Conservation (phyloP, 768 basidiomycete genomes). For the Neoboletus magnificus region DNA sequence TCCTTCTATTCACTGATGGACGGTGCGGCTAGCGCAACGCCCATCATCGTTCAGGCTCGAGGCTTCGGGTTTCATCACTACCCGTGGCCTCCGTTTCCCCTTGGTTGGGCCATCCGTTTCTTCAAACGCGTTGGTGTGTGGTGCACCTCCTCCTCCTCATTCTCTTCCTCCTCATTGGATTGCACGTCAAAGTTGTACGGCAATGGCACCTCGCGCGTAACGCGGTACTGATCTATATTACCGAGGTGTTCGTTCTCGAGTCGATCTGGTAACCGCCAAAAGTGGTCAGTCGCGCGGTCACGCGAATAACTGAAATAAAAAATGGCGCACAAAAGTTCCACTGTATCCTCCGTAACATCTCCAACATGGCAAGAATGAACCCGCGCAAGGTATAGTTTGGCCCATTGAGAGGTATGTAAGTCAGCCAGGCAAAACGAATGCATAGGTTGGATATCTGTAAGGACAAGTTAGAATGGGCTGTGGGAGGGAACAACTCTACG, state of each 20-base stretch:
- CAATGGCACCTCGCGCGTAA: constrained; percentile 79
- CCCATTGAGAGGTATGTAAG: constrained; percentile 63
- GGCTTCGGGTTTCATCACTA: neutral
- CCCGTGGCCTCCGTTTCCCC: neutral
- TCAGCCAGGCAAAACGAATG: constrained; percentile 78
- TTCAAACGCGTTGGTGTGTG: neutral
- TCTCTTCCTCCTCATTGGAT: constrained; percentile 47
- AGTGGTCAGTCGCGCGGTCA: neutral
- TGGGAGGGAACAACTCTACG: no score
- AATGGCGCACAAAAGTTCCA: constrained; percentile 83
- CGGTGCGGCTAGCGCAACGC: neutral
- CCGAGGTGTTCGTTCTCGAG: constrained; percentile 92
- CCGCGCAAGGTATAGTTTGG: constrained; percentile 52
- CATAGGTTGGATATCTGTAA: constrained; percentile 64
- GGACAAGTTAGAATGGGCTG: neutral
- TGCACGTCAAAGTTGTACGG: constrained; percentile 62
- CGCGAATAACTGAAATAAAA: neutral
- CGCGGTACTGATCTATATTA: constrained; percentile 91
- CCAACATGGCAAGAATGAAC: constrained; percentile 67
- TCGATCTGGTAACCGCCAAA: constrained; percentile 46
- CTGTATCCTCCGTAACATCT: constrained; percentile 76
- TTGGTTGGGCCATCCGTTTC: neutral
- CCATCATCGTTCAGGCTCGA: neutral
- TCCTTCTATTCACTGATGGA: neutral
- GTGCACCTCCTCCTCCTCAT: constrained; percentile 32